These are phyloP conservation scores for Escovopsis sp. DNA, from an alignment of 2,329 filamentous ascomycete species.

Conservation along the genomic window DNA sequence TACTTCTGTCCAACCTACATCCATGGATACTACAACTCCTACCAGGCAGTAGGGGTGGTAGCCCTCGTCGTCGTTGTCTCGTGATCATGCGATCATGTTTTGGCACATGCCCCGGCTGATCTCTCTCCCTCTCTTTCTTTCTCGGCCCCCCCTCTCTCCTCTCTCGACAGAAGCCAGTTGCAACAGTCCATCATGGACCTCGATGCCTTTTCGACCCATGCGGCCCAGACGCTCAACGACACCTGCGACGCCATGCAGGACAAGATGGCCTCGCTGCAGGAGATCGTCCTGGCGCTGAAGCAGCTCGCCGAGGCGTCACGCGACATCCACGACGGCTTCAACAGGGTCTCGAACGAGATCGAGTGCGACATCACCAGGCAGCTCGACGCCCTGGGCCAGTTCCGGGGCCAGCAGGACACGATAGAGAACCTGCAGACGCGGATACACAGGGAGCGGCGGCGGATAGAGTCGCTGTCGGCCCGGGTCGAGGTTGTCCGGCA, in stretches of 20 bases:
- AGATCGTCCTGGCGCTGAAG: constrained; percentile 47
- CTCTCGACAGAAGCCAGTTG: constrained; percentile 26
- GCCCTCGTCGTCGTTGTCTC: too few relatives aligned
- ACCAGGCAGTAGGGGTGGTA: too few relatives aligned
- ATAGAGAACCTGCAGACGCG: constrained; percentile 47
- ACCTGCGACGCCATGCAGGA: constrained; percentile 61
- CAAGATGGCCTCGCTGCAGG: constrained; percentile 48
- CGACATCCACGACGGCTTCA: constrained; percentile 43
- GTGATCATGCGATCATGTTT: too few relatives aligned
- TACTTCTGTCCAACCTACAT: too few relatives aligned
- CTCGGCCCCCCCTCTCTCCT: neutral
- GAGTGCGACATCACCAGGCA: constrained; percentile 44
- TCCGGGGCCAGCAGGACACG: constrained; percentile 47
- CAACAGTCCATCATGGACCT: constrained; percentile 38
- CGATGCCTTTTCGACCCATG: constrained; percentile 42
- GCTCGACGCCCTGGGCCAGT: constrained; percentile 44
- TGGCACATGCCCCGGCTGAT: neutral
- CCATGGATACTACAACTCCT: too few relatives aligned
- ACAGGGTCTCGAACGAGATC: constrained; percentile 41
- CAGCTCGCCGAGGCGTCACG: constrained; percentile 49
- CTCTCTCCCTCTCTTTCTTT: too few relatives aligned
- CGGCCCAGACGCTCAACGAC: constrained; percentile 53
- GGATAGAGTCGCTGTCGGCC: constrained; percentile 42
- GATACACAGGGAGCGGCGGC: constrained; percentile 42
- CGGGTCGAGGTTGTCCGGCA: constrained; percentile 49